Base-by-base conservation (phyloP, 2,329 filamentous ascomycete species). In the Ampelomyces quisqualis region DNA sequence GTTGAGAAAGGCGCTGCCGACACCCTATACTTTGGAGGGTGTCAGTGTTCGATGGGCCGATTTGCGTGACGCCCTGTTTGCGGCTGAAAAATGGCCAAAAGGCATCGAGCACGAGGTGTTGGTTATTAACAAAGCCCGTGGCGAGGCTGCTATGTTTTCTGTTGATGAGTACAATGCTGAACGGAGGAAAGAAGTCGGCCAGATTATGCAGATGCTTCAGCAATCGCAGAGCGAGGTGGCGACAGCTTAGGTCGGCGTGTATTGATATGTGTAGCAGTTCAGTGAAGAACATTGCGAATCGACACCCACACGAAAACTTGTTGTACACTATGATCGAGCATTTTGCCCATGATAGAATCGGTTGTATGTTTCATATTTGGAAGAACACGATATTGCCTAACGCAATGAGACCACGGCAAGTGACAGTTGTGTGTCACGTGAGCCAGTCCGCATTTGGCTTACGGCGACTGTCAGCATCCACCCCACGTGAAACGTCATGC, bases 31-130 rank as follows among this genome's bases (percentile, higher is more conserved):
- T 8, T 49, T 62, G 5, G 40, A 60, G 3, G 56, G 50, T 20
- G 51, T 69, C 2, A 44, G 38, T 10, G 52, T 70, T 17, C 44
- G 52, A 17, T 70, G 68, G 68, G 56, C 58, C 5, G 59, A 70
- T 30, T 37, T 66, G 9, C 40, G 51, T 15, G 65, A 70, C 37
- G 61, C 58, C 9, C 42, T 64, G 14, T 63, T 60, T 43, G 58
- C 58, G 0, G 37, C 41, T 1, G 49, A 42, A 1, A 27, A 49
- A 5, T 60, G 58, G 58, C 55, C 58, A 11, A 51, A 47, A 1
- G 28, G 34, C 6, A 58, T 64, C 8, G 43, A 45, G 10, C 58
- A 62, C 45, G 58, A 62, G 19, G 29, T 36, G 0, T 43, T 63
- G 2, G 29, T 42, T 8, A 14, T 60, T 14, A 53, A 58, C 33